Base-by-base conservation (phyloP, 106 monocot genomes). In the Phalaenopsis aphrodite region DNA sequence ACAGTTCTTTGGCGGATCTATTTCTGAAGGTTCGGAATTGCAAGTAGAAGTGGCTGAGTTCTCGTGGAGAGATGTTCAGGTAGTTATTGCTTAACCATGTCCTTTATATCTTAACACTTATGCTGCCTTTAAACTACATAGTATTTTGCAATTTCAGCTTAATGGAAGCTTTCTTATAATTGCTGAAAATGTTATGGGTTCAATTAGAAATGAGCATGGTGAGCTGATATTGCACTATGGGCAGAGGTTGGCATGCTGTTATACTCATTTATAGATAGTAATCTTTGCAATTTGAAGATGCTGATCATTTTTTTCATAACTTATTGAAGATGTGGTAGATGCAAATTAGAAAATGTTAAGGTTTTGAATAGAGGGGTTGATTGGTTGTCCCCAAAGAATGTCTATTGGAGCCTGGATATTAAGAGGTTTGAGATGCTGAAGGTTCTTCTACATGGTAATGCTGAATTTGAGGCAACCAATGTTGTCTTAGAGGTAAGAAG, bases 11-110 rank as follows among this genome's bases (percentile, higher is more conserved):
- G 94, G 94, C 58, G 97, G 97, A 16, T 89, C 87, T 43, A 91
- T 98, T 84, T 82, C 85, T 47, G 78, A 89, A 81, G 97, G 92
- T 75, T 98, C 97, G 56, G 97, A 98, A 77, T 82, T 98, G 83
- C 94, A 94, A 85, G 48, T 98, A 76, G 97, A 98, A 82, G 90
- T 98, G 56, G 94, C 97, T 68, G 97, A 94, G 64, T 94, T 98
- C 85, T 82, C 84, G 23, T 98, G 97, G 94, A 88, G 82, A 83
- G 79, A 98, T 85, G 97, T 98, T 30, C 69, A 90, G 94, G 97
- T 98, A 89, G 10, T 49, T 68, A 42, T 79, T 61, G 65, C 49
- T 74, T n/a, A 52, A 45, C 10, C 12, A 16, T 64, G 21, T 23
- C 64, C 4, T 64, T 21, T 64, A 23, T 21, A 64, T 64, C 23